A percentile compares a stretch with the other conserved stretches of the same genome.
Conservation (phyloP, 169 alveolate species). For the Plasmodium ovale region DNA sequence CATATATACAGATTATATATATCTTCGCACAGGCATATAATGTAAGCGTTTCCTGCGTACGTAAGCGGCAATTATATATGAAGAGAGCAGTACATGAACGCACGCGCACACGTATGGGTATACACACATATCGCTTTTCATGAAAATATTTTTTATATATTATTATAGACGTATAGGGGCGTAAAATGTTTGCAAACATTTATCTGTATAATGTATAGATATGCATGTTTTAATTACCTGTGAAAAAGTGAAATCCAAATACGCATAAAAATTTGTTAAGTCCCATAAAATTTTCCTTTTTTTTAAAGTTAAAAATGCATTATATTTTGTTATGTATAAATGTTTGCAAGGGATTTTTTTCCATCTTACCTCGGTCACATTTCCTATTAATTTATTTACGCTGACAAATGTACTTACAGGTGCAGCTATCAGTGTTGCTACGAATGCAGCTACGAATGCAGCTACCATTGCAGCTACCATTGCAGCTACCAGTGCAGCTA, state of each 20-base stretch:
- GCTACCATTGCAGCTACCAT: no score
- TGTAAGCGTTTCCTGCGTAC: not conserved
- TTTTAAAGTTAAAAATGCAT: constrained; percentile 17
- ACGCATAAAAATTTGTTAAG: constrained; percentile 36
- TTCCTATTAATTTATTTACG: not conserved
- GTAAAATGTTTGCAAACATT: not conserved
- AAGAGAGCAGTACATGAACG: no score
- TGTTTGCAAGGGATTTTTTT: constrained; percentile 20
- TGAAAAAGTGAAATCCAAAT: not conserved
- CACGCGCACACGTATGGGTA: not conserved
- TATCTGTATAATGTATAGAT: not conserved
- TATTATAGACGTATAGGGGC: not conserved
- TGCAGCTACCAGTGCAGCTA: no score
- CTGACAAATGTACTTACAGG: constrained; percentile 11
- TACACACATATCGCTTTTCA: not conserved
- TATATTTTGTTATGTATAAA: constrained; percentile 26
- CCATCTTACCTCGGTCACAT: constrained; percentile 1
- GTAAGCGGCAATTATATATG: no score
- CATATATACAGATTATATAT: constrained; percentile 10
- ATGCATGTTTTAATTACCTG: not conserved
- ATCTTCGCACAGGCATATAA: not conserved
- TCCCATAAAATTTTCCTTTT: constrained; percentile 5
- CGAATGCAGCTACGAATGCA: no score
- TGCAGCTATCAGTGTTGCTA: constrained; percentile 10
- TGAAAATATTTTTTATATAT: not conserved